Evolutionary conservation across 305 asterid genomes (phyloP), one percentile per base, ranked within the genome.

Genomic region (Rubia tinctorum): DNA sequence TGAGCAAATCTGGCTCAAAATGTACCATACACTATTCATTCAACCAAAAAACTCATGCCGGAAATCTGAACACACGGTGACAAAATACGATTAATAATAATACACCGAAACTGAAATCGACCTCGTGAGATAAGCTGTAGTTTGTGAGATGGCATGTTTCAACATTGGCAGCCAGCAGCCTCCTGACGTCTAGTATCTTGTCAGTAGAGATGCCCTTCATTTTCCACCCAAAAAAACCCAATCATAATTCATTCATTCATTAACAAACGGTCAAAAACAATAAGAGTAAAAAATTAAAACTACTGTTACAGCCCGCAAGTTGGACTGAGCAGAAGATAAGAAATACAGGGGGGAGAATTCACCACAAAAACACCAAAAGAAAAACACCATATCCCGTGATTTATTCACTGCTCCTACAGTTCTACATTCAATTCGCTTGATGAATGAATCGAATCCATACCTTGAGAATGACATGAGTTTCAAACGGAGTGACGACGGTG

Each of bases 151-250:
- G 96, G 80, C 97, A 91, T 12, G 96, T 88, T 62, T 89, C 92
- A 17, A 84, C 88, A 74, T 89, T 83, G 65, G 82, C 90, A 61
- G 88, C 91, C 62, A 91, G 45, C 78, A 91, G 83, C 85, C 81
- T 91, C 87, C 83, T 88, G 72, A 91, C 96, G 80, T 91, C 97
- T 37, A 89, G 87, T 65, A 91, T 88, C 77, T 88, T 91, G 76
- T 91, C 97, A 62, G 97, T 91, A 0, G 97, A 91, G 80, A 91
- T 90, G n/a, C 97, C 93, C 97, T 91, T 78, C 77, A 79, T 71
- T 76, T 66, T 69, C 61, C 49, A 53, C 60, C 60, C 0, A 53
- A 66, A 47, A 9, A 62, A 22, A 71, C 5, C 8, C 44, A 23
- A 56, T 71, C 51, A 71, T 11, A 4, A 7, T 27, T 34, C 39